These are phyloP conservation scores for Solanum bulbocastanum DNA, from an alignment of 257 asterid species.

Conservation along the genomic window DNA sequence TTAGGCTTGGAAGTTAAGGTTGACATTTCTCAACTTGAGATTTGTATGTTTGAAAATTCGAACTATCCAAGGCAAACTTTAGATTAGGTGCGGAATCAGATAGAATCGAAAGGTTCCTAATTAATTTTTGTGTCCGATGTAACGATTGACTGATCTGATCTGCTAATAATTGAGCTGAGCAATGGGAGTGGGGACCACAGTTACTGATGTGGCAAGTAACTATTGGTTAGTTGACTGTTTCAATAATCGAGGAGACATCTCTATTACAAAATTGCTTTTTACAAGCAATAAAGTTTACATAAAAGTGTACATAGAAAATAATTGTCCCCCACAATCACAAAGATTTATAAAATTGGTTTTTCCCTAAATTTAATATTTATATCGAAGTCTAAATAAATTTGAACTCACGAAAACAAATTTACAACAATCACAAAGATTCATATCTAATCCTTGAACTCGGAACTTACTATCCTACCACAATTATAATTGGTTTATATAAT, in stretches of 20 bases:
- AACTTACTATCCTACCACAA: neutral
- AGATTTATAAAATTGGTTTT: no score
- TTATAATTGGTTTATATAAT: no score
- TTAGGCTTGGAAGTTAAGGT: neutral
- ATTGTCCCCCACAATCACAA: neutral
- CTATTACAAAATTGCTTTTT: constrained; percentile 7
- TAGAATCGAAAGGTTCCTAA: neutral
- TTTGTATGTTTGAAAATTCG: no score
- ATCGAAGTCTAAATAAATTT: no score
- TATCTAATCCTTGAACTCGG: neutral
- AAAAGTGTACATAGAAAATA: neutral
- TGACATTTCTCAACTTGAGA: neutral
- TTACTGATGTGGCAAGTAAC: constrained; percentile 6
- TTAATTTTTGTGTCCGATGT: neutral
- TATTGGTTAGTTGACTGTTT: constrained; percentile 29
- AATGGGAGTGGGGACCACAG: neutral
- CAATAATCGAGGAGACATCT: constrained; percentile 29
- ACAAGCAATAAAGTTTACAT: neutral
- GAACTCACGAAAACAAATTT: accelerated
- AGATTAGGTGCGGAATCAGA: no score
- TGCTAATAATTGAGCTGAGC: neutral
- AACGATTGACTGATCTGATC: neutral
- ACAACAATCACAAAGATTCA: neutral
- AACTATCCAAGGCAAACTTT: no score
- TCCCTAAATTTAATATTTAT: no score